phyloP scores from a whole-genome alignment of 306 rosid genomes.

The Corylus americana region DNA sequence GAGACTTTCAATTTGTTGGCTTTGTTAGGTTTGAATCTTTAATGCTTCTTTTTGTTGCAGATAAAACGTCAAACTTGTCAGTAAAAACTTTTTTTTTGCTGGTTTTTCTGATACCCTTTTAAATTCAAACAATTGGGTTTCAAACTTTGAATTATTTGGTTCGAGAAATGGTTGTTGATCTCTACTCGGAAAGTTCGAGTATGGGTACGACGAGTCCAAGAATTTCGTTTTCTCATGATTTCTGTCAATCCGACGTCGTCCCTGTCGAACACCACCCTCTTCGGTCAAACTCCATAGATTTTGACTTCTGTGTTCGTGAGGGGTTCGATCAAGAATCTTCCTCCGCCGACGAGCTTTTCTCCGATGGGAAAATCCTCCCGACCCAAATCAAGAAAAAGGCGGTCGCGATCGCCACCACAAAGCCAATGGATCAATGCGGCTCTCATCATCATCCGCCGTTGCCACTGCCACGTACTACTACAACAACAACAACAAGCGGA shows the following conservation, averaged over 20 bases:
- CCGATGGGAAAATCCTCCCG: constrained; percentile 67
- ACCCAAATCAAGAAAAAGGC: constrained; percentile 63
- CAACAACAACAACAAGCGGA: constrained; percentile 5
- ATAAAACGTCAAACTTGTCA: neutral
- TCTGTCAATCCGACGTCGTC: constrained; percentile 54
- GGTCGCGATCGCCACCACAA: constrained; percentile 17
- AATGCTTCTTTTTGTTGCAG: constrained; percentile 19
- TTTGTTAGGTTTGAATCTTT: constrained; percentile 37
- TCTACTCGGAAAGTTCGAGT: constrained; percentile 34
- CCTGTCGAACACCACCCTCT: constrained; percentile 67
- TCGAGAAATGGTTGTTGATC: neutral
- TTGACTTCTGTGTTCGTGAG: constrained; percentile 70
- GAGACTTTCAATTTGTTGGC: constrained; percentile 24
- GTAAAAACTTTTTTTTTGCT: neutral
- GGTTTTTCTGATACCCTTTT: neutral
- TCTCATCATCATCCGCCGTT: constrained; percentile 28
- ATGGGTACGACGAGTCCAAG: constrained; percentile 63
- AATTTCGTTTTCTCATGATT: constrained; percentile 81
- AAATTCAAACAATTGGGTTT: neutral
- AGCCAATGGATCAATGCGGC: constrained; percentile 20
- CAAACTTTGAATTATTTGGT: neutral
- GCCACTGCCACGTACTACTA: constrained; percentile 26
- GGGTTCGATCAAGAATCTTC: constrained; percentile 64
- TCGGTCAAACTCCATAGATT: constrained; percentile 72
- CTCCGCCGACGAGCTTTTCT: constrained; percentile 90